Base-by-base conservation (phyloP, 768 basidiomycete species). In the Mycena albidolilacea region DNA sequence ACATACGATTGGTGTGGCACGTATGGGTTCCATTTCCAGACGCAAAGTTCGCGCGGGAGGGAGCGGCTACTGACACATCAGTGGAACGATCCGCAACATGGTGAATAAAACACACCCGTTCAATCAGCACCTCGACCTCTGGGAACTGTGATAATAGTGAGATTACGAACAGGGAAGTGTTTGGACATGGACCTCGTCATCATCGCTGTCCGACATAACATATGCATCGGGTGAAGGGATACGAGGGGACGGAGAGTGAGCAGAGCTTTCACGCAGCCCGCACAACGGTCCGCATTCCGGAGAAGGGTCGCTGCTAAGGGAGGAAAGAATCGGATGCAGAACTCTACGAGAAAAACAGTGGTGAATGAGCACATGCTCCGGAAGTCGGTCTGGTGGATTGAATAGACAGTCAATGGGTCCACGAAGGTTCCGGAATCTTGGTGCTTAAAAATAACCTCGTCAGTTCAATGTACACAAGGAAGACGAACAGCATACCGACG, bases 321-420 rank as follows among this genome's bases (percentile, higher is more conserved):
- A 60, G 1, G 43, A 19, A 2, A 68, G 44, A 9, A 68, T 60
- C 6, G 58, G 58, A 11, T 41, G 46, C 7, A 68, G 67, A 3
- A 68, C 67, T 7, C 67, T 58, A 9, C 58, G 44, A 0, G 35
- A 30, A 15, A 68, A 61, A 37, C 67, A 68, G 2, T 1, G 21
- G 46, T 68, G 67, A 37, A 9, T 50, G 10, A 60, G 44, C 38
- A 68, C 67, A 41, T 68, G 59, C 1, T 60, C 46, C 11, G 67
- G 67, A 7, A 43, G 57, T 11, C 67, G 67, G 21, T 14, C 17
- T 4, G 37, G 1, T 11, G 58, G 67, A 15, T 48, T 37, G 37
- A 68, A 68, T 6, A 68, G 15, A 17, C 50, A 52, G 9, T 68
- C 58, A n/a, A 68, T 59, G 6, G 67, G 67, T 0, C 35, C 44